Evolutionary conservation across 441 rosid genomes (phyloP).

Genomic region (Biscutella laevigata): DNA sequence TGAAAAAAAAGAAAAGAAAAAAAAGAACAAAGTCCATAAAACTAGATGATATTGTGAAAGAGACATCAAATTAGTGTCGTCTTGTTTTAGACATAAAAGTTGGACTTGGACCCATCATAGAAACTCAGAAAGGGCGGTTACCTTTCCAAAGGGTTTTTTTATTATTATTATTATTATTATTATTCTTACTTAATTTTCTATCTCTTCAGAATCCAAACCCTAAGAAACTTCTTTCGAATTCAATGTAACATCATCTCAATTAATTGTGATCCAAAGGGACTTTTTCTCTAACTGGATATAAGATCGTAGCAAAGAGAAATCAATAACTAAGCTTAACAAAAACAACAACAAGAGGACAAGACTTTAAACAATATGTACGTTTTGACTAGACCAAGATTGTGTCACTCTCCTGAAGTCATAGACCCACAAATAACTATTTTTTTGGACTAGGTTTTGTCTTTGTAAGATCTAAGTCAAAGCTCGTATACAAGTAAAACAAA

Average conservation of each 20-base stretch:
- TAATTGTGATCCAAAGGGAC: background rate
- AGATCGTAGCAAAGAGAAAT: background rate
- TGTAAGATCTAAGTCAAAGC: slow-evolving; percentile 6
- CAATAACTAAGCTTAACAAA: slow-evolving; percentile 9
- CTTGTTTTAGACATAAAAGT: slow-evolving; percentile 30
- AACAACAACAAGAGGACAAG: slow-evolving; percentile 17
- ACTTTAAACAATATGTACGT: slow-evolving; percentile 19
- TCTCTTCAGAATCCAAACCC: slow-evolving; percentile 4
- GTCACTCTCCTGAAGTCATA: slow-evolving; percentile 26
- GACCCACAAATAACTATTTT: slow-evolving; percentile 16
- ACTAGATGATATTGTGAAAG: slow-evolving; percentile 39
- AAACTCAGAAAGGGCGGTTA: slow-evolving; percentile 26
- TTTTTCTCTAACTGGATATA: background rate
- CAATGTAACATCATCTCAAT: background rate
- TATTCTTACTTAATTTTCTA: too few species aligned
- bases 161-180: too few species aligned
- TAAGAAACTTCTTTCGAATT: background rate
- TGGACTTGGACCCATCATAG: slow-evolving; percentile 52
- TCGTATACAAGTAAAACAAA: background rate
- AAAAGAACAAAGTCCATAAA: slow-evolving; percentile 17
- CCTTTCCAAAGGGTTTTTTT: slow-evolving; percentile 26
- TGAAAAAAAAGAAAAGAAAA: background rate
- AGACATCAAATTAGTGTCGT: slow-evolving; percentile 36
- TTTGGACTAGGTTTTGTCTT: slow-evolving; percentile 24
- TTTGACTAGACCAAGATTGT: slow-evolving; percentile 48